Evolutionary conservation across 2,329 filamentous ascomycete species (phyloP), one percentile per base, ranked within the genome.

Genomic region (Cytospora schulzeri): DNA sequence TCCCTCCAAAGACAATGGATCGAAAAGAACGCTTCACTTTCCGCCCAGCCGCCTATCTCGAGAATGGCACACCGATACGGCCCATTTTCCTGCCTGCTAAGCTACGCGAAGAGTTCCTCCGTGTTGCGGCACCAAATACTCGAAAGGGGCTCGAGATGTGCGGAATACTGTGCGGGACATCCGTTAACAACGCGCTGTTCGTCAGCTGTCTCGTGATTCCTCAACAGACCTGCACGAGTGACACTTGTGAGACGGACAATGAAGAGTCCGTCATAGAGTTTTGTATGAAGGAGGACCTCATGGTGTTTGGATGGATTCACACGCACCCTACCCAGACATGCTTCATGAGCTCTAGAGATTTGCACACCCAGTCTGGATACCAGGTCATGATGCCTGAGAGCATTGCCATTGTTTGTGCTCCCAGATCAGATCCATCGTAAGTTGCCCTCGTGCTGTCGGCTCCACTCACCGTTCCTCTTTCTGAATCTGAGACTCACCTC

Each of bases 351-450:
- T 95, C 91, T 57, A 83, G 94, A 57, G 95, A 99, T 73, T 75
- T 98, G 69, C 95, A 99, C 74, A 99, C 96, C 0, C 94, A 97
- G 73, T 89, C 89, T 3, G 93, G 93, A 14, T 98, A 97, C 75
- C 95, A 99, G 77, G 88, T 95, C 66, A 97, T 97, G 92, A 86
- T 98, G 78, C 90, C 93, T 0, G 95, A 99, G 80, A 96, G 92
- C 71, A 93, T 99, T 68, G 95, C 95, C 4, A 96, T 99, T 71
- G 95, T 99, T 48, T 99, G 95, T 78, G 92, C 95, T 7, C 95
- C 95, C 0, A 90, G 85, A 63, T 92, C 91, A 71, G 81, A 83
- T 41, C 91, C 91, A 53, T 90, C 88, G 87, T 93, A 79, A 79
- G 88, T 83, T 35, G 5, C 4, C 31, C 8, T 28, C 56, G 7